phyloP scores from a whole-genome alignment of 2,329 filamentous ascomycete genomes.

The Aureobasidium sp. region DNA sequence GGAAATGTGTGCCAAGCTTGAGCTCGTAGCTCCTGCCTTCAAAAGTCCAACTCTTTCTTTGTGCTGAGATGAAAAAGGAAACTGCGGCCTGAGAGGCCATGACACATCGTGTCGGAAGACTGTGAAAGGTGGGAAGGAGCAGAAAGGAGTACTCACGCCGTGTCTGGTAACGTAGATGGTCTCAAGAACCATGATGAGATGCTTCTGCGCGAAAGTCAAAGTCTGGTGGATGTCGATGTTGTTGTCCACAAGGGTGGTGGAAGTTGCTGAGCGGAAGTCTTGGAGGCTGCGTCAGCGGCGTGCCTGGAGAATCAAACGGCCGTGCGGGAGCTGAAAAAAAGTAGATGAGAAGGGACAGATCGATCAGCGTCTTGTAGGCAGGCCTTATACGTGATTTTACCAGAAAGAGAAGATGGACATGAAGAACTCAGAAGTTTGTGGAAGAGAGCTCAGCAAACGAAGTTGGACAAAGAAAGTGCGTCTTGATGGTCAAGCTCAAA shows the following conservation, averaged over 20 bases:
- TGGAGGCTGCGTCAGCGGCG: conserved; percentile 14
- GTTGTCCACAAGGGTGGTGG: conserved; percentile 9
- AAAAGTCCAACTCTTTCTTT: neutral
- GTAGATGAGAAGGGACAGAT: neutral
- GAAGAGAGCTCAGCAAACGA: neutral
- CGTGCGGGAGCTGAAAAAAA: conserved; percentile 11
- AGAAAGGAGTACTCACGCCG: conserved; percentile 35
- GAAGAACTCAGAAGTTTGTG: neutral
- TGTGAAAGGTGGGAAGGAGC: conserved; percentile 11
- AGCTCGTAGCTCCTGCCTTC: neutral
- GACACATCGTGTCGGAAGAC: conserved; percentile 7
- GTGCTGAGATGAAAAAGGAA: neutral
- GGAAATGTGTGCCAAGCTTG: neutral
- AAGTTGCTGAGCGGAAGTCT: conserved; percentile 5
- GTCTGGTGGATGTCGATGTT: neutral
- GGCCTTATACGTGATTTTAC: neutral
- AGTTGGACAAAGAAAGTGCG: neutral
- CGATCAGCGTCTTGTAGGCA: neutral
- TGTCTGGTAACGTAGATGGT: conserved; percentile 43
- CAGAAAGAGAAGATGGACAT: neutral
- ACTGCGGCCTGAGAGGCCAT: neutral
- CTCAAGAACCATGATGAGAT: conserved; percentile 33
- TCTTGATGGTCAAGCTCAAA: neutral
- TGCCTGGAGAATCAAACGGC: neutral
- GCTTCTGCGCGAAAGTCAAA: neutral